phyloP scores from a whole-genome alignment of 2,329 filamentous ascomycete genomes.

The Metarhizium album region DNA sequence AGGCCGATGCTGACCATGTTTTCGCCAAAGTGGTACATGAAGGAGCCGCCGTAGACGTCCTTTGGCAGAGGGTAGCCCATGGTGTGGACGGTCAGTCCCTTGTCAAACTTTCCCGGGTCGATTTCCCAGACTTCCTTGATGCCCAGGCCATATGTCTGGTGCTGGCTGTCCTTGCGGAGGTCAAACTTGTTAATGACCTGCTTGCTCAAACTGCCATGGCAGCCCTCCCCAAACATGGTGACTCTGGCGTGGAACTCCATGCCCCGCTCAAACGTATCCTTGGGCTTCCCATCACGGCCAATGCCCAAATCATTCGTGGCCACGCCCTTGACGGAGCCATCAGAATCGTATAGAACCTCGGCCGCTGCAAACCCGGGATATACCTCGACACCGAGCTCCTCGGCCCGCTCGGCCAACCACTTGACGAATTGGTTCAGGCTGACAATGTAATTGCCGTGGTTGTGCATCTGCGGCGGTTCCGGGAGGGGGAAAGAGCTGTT shows the following conservation, averaged over 20 bases:
- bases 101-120: constrained; percentile 80
- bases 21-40: constrained; percentile 99
- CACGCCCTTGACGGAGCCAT: constrained; percentile 85
- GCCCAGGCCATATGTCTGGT: constrained; percentile 90
- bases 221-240: constrained; percentile 88
- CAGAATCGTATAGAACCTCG: constrained; percentile 76
- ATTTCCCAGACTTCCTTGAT: constrained; percentile 98
- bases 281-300: constrained; percentile 68
- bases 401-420: constrained; percentile 93
- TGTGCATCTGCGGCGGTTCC: constrained; percentile 92
- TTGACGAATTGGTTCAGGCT: constrained; percentile 90
- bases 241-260: constrained; percentile 96
- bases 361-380: constrained; percentile 94
- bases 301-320: constrained; percentile 93
- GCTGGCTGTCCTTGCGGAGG: constrained; percentile 75
- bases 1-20: constrained; percentile 89
- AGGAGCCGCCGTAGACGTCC: constrained; percentile 93
- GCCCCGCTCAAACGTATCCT: constrained; percentile 84
- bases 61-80: constrained; percentile 84
- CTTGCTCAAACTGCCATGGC: constrained; percentile 90
- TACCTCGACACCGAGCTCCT: constrained; percentile 90
- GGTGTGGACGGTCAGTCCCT: constrained; percentile 76
- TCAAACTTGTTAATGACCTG: constrained; percentile 93
- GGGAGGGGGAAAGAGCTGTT: constrained; percentile 68
- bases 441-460: constrained; percentile 95